A percentile compares a stretch with the other conserved stretches of the same genome.
Evolutionary conservation across 495 filamentous ascomycete genomes (phyloP).

Genomic region (Ascodesmis nigricans): DNA sequence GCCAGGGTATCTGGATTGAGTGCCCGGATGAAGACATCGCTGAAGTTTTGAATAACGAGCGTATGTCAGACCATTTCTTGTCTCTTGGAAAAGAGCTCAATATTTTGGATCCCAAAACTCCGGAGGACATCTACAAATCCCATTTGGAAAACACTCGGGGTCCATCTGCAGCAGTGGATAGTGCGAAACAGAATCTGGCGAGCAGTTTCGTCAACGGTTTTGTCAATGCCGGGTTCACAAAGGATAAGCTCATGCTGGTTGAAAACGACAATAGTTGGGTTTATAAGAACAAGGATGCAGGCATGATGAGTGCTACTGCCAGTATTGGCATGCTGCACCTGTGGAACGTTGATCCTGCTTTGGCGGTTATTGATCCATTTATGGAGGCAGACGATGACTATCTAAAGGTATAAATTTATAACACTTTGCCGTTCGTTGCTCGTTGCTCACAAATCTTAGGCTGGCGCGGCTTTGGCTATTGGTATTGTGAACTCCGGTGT

Average conservation of each 20-base stretch:
- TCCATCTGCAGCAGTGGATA: constrained; percentile 70
- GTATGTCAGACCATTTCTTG: constrained; percentile 80
- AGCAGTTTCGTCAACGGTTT: constrained; percentile 94
- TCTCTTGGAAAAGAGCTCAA: constrained; percentile 85
- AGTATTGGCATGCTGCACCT: constrained; percentile 74
- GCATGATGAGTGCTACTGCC: constrained; percentile 81
- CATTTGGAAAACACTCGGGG: constrained; percentile 88
- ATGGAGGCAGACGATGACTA: constrained; percentile 63
- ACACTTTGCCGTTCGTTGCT: background rate
- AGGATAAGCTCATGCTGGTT: constrained; percentile 91
- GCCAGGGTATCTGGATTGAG: constrained; percentile 75
- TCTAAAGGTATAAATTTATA: constrained; percentile 31
- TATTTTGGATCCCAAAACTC: constrained; percentile 85
- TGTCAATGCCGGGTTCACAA: constrained; percentile 83
- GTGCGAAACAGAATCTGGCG: constrained; percentile 82
- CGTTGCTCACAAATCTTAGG: constrained; percentile 18
- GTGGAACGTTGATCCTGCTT: constrained; percentile 72
- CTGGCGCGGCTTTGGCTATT: constrained; percentile 69
- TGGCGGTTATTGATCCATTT: constrained; percentile 85
- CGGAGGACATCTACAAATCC: constrained; percentile 98
- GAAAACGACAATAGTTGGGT: constrained; percentile 69
- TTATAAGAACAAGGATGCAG: constrained; percentile 81
- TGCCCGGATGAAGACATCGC: constrained; percentile 49
- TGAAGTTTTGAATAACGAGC: constrained; percentile 70
- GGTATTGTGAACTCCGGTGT: constrained; percentile 90